Conservation (phyloP, 2,329 filamentous ascomycete species). For the Clonostachys byssicola region DNA sequence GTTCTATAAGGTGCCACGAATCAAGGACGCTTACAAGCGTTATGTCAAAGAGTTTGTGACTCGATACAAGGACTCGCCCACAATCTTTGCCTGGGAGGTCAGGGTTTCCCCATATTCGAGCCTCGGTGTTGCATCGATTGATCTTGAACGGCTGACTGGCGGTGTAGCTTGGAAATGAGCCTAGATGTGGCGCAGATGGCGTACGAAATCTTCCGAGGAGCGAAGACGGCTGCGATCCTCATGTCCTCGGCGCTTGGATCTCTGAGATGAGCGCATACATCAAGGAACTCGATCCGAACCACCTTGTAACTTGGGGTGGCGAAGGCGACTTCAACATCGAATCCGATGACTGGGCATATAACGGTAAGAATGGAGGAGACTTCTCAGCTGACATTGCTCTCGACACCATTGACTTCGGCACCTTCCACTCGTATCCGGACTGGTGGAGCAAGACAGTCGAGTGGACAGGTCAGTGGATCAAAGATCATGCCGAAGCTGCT, state of each 20-base stretch:
- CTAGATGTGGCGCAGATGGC: conserved; percentile 40
- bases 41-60: conserved; percentile 58
- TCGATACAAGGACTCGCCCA: conserved; percentile 52
- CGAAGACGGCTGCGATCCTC: conserved; percentile 27
- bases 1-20: conserved; percentile 44
- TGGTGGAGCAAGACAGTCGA: conserved; percentile 47
- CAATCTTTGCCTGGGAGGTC: conserved; percentile 66
- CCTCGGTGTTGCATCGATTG: no score
- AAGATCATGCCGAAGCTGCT: conserved; percentile 42
- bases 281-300: conserved; percentile 44
- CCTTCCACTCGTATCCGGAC: conserved; percentile 52
- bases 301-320: conserved; percentile 51
- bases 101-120: not conserved
- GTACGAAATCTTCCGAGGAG: conserved; percentile 38
- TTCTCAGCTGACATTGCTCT: conserved; percentile 45
- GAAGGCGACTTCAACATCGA: conserved; percentile 52
- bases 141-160: no score
- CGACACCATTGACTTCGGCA: conserved; percentile 46
- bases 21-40: conserved; percentile 47
- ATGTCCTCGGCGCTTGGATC: conserved; percentile 40
- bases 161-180: conserved; percentile 47
- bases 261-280: conserved; percentile 50
- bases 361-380: conserved; percentile 44
- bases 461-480: conserved; percentile 51
- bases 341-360: conserved; percentile 38